Evolutionary conservation across 2,329 filamentous ascomycete genomes (phyloP).

Genomic region (Hymenoscyphus fructigenus): DNA sequence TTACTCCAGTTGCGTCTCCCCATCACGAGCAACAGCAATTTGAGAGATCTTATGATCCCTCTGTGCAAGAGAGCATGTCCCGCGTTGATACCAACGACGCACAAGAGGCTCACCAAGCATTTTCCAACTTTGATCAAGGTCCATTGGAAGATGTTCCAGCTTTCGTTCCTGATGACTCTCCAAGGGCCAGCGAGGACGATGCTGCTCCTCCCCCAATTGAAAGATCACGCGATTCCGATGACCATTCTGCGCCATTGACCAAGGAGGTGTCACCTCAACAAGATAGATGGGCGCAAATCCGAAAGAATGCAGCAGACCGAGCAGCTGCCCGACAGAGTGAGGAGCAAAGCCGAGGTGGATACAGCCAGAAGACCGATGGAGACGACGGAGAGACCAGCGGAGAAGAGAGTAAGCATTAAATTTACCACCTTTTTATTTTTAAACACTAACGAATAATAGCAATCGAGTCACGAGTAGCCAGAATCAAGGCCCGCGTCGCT

Average conservation of each 20-base stretch:
- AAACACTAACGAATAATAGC: slow-evolving; percentile 52
- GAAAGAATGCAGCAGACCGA: slow-evolving; percentile 87
- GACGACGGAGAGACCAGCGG: slow-evolving; percentile 91
- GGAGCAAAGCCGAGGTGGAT: slow-evolving; percentile 55
- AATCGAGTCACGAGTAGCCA: slow-evolving; percentile 92
- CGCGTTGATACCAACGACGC: slow-evolving; percentile 60
- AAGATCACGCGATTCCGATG: slow-evolving; percentile 20
- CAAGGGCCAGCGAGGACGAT: slow-evolving; percentile 41
- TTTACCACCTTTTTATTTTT: background rate
- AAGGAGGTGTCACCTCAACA: slow-evolving; percentile 47
- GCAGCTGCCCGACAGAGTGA: slow-evolving; percentile 66
- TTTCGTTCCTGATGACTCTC: slow-evolving; percentile 58
- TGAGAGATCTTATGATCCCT: slow-evolving; percentile 46
- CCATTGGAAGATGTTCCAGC: slow-evolving; percentile 84
- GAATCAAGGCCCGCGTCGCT: slow-evolving; percentile 96
- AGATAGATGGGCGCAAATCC: slow-evolving; percentile 94
- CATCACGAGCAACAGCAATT: slow-evolving; percentile 34
- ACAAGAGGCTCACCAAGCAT: slow-evolving; percentile 58
- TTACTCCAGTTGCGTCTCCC: slow-evolving; percentile 32
- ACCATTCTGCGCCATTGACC: slow-evolving; percentile 35
- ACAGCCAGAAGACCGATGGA: slow-evolving; percentile 58
- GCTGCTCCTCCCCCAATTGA: slow-evolving; percentile 35
- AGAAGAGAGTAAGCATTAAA: slow-evolving; percentile 76
- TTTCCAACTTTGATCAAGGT: slow-evolving; percentile 79
- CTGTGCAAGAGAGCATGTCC: slow-evolving; percentile 49